A percentile compares a stretch with the other conserved stretches of the same genome.
Conservation (phyloP, 1,284 basidiomycete genomes). For the Sporisorium reilianum region DNA sequence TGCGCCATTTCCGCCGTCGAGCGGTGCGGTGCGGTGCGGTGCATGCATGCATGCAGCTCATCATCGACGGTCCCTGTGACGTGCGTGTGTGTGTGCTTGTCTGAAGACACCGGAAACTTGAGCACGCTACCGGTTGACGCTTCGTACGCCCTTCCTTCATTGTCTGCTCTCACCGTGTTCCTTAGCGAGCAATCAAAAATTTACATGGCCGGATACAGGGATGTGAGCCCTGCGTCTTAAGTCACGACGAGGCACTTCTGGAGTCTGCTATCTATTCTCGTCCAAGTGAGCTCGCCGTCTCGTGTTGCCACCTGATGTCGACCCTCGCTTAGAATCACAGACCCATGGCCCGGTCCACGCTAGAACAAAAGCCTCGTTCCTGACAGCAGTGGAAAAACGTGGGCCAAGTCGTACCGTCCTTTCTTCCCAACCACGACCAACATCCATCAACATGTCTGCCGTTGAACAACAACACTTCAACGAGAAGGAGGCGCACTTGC, state of each 20-base stretch:
- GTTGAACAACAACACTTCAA: slow-evolving; percentile 16
- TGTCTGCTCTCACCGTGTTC: neutral
- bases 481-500: slow-evolving; percentile 26
- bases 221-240: neutral
- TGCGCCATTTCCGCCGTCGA: neutral
- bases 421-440: slow-evolving; percentile 4
- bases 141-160: too few species aligned
- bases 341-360: neutral
- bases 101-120: neutral
- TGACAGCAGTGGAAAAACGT: slow-evolving; percentile 1
- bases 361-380: slow-evolving; percentile 4
- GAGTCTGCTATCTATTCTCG: neutral
- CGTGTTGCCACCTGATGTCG: neutral
- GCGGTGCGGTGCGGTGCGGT: too few species aligned
- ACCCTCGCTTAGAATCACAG: neutral
- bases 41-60: neutral
- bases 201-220: neutral
- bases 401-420: neutral
- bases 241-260: neutral
- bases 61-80: neutral
- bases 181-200: neutral
- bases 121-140: too few species aligned
- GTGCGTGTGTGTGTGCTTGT: neutral
- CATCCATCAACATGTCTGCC: slow-evolving; percentile 15
- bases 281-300: neutral